These are phyloP conservation scores for Termitomyces sp. DNA, from an alignment of 768 basidiomycete genomes.

Conservation along the genomic window DNA sequence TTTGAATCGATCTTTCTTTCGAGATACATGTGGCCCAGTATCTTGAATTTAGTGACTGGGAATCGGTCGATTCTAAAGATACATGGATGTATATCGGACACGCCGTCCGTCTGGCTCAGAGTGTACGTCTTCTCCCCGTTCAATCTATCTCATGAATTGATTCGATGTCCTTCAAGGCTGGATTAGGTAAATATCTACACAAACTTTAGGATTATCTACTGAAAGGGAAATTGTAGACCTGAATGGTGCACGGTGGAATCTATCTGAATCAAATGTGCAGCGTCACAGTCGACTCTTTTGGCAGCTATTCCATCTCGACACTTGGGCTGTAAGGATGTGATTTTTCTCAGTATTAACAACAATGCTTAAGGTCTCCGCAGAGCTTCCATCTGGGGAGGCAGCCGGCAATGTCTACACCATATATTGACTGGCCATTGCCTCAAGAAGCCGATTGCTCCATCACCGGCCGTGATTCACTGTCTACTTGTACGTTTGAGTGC, in stretches of 20 bases:
- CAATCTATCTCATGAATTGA: not conserved
- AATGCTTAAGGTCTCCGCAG: conserved; percentile 25
- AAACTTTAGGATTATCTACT: not conserved
- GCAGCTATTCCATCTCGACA: conserved; percentile 64
- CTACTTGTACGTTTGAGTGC: conserved; percentile 35
- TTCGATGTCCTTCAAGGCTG: conserved; percentile 27
- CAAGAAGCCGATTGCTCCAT: conserved; percentile 35
- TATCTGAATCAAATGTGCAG: conserved; percentile 40
- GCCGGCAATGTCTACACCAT: conserved; percentile 46
- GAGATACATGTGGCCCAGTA: conserved; percentile 45
- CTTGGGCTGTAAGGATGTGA: conserved; percentile 45
- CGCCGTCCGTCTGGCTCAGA: conserved; percentile 54
- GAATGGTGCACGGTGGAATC: conserved; percentile 56
- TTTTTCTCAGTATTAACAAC: not conserved
- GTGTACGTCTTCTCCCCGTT: conserved; percentile 40
- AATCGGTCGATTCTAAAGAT: conserved; percentile 40
- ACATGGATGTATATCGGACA: conserved; percentile 59
- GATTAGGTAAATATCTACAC: conserved; percentile 40
- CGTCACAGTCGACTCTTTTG: conserved; percentile 60
- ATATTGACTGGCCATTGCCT: conserved; percentile 56
- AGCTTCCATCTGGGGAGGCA: conserved; percentile 63
- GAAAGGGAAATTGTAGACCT: conserved; percentile 39
- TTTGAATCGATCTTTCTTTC: not conserved
- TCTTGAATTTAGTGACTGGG: conserved; percentile 53
- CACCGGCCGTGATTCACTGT: conserved; percentile 31